Conservation (phyloP, 2,329 filamentous ascomycete species). For the Biscogniauxia sp. region DNA sequence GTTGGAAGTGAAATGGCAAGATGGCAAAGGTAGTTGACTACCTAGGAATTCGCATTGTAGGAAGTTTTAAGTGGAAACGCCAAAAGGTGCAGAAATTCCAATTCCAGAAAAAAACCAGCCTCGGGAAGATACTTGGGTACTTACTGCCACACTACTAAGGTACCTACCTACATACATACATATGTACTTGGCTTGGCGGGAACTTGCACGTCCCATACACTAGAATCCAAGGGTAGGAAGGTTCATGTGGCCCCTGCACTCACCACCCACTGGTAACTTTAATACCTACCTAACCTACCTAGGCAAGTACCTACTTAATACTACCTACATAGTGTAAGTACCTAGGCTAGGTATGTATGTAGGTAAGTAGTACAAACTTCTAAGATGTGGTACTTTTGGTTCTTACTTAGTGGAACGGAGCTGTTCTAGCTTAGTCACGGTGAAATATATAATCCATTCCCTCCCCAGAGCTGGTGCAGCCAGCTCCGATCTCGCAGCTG, state of each 20-base stretch:
- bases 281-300: too few relatives aligned
- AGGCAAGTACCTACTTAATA: background rate
- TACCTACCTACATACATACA: too few relatives aligned
- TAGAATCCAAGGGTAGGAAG: too few relatives aligned
- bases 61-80: slow-evolving; percentile 7
- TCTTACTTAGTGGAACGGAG: too few relatives aligned
- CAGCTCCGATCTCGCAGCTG: slow-evolving; percentile 9
- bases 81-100: slow-evolving; percentile 17
- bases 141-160: too few relatives aligned
- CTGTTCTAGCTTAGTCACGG: slow-evolving; percentile 2
- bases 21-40: background rate
- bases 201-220: too few relatives aligned
- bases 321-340: too few relatives aligned
- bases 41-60: background rate
- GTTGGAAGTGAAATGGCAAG: background rate
- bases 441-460: background rate
- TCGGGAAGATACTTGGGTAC: slow-evolving; percentile 3
- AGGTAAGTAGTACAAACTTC: too few relatives aligned
- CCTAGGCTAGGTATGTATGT: too few relatives aligned
- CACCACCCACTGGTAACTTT: too few relatives aligned
- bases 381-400: too few relatives aligned
- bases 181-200: background rate
- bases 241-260: too few relatives aligned
- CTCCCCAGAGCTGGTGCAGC: background rate
- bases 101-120: slow-evolving; percentile 8